Base-by-base conservation (phyloP, 257 asterid genomes). In the Solanum lycopersicoides region DNA sequence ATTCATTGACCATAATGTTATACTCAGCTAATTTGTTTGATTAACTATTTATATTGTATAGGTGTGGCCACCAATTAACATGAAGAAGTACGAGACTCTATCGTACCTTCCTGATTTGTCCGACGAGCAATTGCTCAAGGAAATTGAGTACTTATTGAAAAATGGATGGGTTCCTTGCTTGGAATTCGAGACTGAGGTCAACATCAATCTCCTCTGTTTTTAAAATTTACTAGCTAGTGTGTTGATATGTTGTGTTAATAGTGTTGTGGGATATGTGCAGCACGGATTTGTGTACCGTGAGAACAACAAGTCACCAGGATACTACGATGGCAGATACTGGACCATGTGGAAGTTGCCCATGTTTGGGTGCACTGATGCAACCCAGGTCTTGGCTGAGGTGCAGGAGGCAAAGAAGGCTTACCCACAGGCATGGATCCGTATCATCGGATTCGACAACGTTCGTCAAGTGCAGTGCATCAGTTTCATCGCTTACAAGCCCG, bases 11-110 rank as follows among this genome's bases (percentile, higher is more conserved):
- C 0, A 59, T 7, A 59, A 20, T 20, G 66, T 59, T 59, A 3
- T 59, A 56, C 25, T 20, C 18, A 37, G 28, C 4, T 59, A 7
- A 4, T 60, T 60, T 60, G 69, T 60, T 63, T 11, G 25, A 32
- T 59, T 59, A 59, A 59, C 5, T 21, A 59, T 59, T 21, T 75
- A 42, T 77, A 37, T 37, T 37, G 20, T 42, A 76, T 42, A 77
- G 84, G 84, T 77, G 65, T 77, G 84, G 84, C 87, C 73, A 42
- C 85, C 84, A 87, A 66, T 77, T 77, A 44, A 44, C 65, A 44
- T 23, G 90, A 92, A 88, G 91, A 93, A 93, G 90, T 93, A 69
- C 91, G 94, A 93, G 88, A 92, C 96, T 1, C 88, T 93, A n/a
- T 93, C 94, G 0, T 93, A 93, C 92, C 93, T 93, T 12, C 94